These are phyloP conservation scores for Arachis hypogaea DNA, from an alignment of 306 rosid genomes.

Conservation along the genomic window DNA sequence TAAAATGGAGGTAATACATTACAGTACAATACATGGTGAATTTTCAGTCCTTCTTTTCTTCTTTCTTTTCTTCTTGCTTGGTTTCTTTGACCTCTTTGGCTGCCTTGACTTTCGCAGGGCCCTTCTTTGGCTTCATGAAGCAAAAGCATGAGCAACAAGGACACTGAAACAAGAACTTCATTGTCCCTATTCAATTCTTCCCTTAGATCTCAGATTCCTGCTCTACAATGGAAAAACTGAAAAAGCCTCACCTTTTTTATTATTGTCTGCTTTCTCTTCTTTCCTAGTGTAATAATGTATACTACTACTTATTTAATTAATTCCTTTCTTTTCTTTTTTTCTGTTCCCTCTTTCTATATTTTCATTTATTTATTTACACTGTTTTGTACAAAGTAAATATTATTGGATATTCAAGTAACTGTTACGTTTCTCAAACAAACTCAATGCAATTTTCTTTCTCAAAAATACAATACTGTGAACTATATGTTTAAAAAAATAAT, in stretches of 20 bases:
- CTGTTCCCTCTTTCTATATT: neutral
- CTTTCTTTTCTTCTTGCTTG: constrained; percentile 39
- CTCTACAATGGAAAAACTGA: constrained; percentile 21
- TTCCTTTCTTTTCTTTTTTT: neutral
- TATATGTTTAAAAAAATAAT: no score
- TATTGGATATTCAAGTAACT: no score
- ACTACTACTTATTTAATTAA: constrained; percentile 17
- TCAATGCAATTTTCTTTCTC: no score
- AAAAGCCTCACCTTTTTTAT: neutral
- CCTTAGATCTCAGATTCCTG: constrained; percentile 46
- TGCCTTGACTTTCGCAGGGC: constrained; percentile 52
- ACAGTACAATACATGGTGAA: neutral
- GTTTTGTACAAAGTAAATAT: no score
- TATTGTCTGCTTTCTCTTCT: constrained; percentile 32
- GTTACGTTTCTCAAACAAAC: no score
- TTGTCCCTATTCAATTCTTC: constrained; percentile 10
- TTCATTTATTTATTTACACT: neutral
- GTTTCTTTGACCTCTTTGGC: constrained; percentile 43
- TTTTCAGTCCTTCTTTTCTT: constrained; percentile 57
- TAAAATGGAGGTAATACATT: constrained; percentile 4
- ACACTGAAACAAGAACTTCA: constrained; percentile 63
- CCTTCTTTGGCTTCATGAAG: constrained; percentile 66
- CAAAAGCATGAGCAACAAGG: constrained; percentile 64
- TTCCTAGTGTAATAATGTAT: constrained; percentile 27
- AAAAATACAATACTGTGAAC: no score